Conservation (phyloP, 2,329 filamentous ascomycete species). For the Alternaria dauci region DNA sequence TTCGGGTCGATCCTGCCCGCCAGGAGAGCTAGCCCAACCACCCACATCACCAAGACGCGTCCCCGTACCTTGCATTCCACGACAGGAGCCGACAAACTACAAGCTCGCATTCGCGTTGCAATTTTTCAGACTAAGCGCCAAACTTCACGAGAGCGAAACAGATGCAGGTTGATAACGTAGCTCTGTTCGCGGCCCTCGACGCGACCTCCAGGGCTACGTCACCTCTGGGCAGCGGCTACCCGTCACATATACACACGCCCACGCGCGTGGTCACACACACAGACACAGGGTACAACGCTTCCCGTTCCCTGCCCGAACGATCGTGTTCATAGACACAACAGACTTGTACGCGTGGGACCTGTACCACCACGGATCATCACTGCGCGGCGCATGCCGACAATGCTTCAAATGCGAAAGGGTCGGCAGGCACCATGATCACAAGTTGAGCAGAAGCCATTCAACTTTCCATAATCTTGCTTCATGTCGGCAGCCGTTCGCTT, state of each 20-base stretch:
- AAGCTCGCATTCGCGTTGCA: neutral
- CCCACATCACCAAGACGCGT: neutral
- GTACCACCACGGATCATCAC: neutral
- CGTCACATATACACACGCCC: neutral
- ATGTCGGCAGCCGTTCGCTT: neutral
- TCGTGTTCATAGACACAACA: neutral
- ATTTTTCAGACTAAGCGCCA: neutral
- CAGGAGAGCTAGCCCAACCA: conserved; percentile 1
- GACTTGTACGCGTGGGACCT: neutral
- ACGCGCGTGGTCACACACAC: neutral
- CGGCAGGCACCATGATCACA: neutral
- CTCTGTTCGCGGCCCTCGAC: neutral
- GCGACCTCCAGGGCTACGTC: conserved; percentile 6
- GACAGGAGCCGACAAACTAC: neutral
- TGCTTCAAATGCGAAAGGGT: neutral
- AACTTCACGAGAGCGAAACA: neutral
- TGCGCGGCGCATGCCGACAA: neutral
- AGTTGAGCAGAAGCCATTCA: neutral
- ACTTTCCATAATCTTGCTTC: neutral
- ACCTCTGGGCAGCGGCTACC: conserved; percentile 10
- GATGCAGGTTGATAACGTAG: neutral
- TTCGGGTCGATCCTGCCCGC: conserved; percentile 1
- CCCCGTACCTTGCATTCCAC: neutral
- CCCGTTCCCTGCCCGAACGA: neutral
- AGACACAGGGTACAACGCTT: neutral